Evolutionary conservation across 2,329 filamentous ascomycete genomes (phyloP).

Genomic region (Juglanconis juglandina): DNA sequence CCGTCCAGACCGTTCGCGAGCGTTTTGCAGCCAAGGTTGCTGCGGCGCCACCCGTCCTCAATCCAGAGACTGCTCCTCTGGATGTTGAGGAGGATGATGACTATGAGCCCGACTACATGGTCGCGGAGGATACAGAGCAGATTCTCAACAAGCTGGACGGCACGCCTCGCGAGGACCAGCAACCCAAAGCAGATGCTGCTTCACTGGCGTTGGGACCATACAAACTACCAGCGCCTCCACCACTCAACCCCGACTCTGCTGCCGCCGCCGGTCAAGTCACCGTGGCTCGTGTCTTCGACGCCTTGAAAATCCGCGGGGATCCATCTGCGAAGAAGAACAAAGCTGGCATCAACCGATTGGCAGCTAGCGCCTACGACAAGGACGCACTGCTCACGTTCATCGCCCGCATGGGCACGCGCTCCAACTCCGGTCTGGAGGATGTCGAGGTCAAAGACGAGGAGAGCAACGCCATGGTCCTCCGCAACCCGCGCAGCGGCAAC

Average conservation of each 20-base stretch:
- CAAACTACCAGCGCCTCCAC: slow-evolving; percentile 72
- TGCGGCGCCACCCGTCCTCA: slow-evolving; percentile 44
- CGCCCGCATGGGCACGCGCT: slow-evolving; percentile 77
- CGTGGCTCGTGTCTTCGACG: slow-evolving; percentile 72
- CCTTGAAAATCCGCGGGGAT: slow-evolving; percentile 72
- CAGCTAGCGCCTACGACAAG: slow-evolving; percentile 77
- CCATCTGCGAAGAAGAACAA: slow-evolving; percentile 58
- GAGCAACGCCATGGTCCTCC: slow-evolving; percentile 30
- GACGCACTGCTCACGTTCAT: slow-evolving; percentile 91
- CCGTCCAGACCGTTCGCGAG: slow-evolving; percentile 58
- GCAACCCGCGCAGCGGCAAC: slow-evolving; percentile 48
- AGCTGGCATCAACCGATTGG: slow-evolving; percentile 77
- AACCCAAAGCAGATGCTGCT: slow-evolving; percentile 45
- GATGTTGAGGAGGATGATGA: slow-evolving; percentile 79
- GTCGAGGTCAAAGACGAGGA: slow-evolving; percentile 55
- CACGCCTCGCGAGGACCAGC: slow-evolving; percentile 53
- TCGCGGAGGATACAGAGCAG: slow-evolving; percentile 73
- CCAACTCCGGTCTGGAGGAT: slow-evolving; percentile 67
- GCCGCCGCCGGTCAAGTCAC: slow-evolving; percentile 72
- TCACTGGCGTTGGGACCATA: slow-evolving; percentile 71
- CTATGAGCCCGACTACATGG: slow-evolving; percentile 84
- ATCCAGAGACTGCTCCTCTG: slow-evolving; percentile 57
- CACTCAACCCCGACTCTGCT: slow-evolving; percentile 68
- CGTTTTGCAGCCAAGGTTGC: slow-evolving; percentile 46
- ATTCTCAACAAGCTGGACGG: slow-evolving; percentile 74